Evolutionary conservation across 257 asterid genomes (phyloP).

Genomic region (Penstemon newberryi): DNA sequence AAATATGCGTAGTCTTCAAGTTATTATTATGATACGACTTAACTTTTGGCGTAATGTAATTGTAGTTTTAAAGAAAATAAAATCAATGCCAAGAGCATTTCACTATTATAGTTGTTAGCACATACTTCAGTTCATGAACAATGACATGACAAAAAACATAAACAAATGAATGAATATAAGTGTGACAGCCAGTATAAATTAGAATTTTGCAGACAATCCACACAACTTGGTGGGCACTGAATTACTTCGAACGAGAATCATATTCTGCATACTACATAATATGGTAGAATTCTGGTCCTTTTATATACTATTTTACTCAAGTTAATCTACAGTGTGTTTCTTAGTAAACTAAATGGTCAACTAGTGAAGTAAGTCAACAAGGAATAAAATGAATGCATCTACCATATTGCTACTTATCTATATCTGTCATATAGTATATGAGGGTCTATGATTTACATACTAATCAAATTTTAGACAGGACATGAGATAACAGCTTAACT

Average conservation of each 20-base stretch:
- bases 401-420: background rate
- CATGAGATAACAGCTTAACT: conserved; percentile 30
- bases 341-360: conserved; percentile 21
- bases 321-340: background rate
- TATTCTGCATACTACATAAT: background rate
- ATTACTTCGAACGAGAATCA: background rate
- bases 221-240: background rate
- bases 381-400: conserved; percentile 17
- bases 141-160: background rate
- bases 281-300: background rate
- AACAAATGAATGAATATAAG: background rate
- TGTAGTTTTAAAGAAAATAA: background rate
- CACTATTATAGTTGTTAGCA: background rate
- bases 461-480: background rate
- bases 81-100: background rate
- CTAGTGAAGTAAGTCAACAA: conserved; percentile 12
- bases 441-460: background rate
- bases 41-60: background rate
- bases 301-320: background rate
- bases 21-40: conserved; percentile 4
- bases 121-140: background rate
- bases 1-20: background rate
- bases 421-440: background rate
- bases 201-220: background rate
- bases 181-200: background rate